Conservation (phyloP, 192 early-diverging fungal genomes). For the Cladochytrium replicatum region DNA sequence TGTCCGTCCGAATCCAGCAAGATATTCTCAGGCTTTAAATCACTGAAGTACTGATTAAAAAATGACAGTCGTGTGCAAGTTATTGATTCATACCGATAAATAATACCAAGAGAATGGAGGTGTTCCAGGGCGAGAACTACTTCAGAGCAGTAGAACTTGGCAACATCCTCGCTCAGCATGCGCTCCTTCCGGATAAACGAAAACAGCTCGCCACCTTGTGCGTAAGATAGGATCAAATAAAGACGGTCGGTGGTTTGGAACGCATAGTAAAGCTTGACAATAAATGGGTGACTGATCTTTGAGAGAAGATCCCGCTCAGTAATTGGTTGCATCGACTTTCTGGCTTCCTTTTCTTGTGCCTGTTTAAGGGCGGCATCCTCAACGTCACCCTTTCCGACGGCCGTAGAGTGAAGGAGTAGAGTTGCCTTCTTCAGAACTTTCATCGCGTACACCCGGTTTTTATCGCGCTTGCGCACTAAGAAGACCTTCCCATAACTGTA, state of each 20-base stretch:
- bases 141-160: slow-evolving; percentile 81
- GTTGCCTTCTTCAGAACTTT: slow-evolving; percentile 87
- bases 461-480: not conserved
- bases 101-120: slow-evolving; percentile 78
- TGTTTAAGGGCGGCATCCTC: too few species aligned
- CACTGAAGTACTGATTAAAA: slow-evolving; percentile 12
- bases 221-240: slow-evolving; percentile 83
- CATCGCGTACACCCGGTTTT: slow-evolving; percentile 63
- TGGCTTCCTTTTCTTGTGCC: slow-evolving; percentile 70
- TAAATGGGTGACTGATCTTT: slow-evolving; percentile 79
- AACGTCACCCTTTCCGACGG: too few species aligned
- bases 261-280: slow-evolving; percentile 85
- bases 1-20: slow-evolving; percentile 64
- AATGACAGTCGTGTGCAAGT: too few species aligned
- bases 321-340: slow-evolving; percentile 7
- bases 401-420: slow-evolving; percentile 61
- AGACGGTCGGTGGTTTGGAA: slow-evolving; percentile 83
- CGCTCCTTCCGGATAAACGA: slow-evolving; percentile 57
- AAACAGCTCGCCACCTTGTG: slow-evolving; percentile 82
- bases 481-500: slow-evolving; percentile 45
- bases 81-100: slow-evolving; percentile 53
- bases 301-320: slow-evolving; percentile 80
- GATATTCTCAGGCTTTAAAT: slow-evolving; percentile 48
- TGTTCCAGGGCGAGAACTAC: slow-evolving; percentile 78
- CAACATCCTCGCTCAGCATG: slow-evolving; percentile 65